A percentile compares a stretch with the other conserved stretches of the same genome.
Conservation (phyloP, 2,329 filamentous ascomycete genomes). For the Aspergillus neoniger region DNA sequence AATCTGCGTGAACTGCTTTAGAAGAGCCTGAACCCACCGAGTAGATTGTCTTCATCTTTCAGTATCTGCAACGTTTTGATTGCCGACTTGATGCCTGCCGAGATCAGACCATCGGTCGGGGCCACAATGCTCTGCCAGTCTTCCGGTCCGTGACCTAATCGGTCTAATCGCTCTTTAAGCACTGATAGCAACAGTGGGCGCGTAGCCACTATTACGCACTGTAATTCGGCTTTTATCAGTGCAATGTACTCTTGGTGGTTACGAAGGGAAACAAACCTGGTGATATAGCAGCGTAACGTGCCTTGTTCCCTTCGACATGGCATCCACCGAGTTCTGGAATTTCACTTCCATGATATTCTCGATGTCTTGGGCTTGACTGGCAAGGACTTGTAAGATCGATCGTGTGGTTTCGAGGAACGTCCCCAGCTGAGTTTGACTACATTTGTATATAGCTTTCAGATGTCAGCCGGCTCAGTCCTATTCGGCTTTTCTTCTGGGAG, state of each 20-base stretch:
- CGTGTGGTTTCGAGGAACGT: constrained; percentile 42
- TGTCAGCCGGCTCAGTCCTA: not conserved
- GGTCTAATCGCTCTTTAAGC: constrained; percentile 41
- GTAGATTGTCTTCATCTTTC: constrained; percentile 36
- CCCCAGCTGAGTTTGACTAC: constrained; percentile 35
- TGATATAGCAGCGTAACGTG: constrained; percentile 45
- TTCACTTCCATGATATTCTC: constrained; percentile 39
- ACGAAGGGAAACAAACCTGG: constrained; percentile 30
- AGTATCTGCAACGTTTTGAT: constrained; percentile 45
- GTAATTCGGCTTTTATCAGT: too few species aligned
- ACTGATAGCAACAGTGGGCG: constrained; percentile 43
- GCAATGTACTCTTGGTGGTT: too few species aligned
- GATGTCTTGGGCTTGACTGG: constrained; percentile 43
- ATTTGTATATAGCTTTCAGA: constrained; percentile 39
- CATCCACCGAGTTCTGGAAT: constrained; percentile 39
- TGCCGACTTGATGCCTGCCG: constrained; percentile 46
- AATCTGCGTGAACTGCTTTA: not conserved
- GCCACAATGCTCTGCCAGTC: constrained; percentile 38
- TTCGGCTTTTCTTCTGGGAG: too few species aligned
- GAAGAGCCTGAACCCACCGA: constrained; percentile 31
- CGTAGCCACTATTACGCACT: constrained; percentile 45
- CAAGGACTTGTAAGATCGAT: constrained; percentile 40
- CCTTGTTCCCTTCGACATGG: constrained; percentile 41
- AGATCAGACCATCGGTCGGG: constrained; percentile 40
- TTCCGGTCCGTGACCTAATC: constrained; percentile 27